Conservation (phyloP, 257 asterid species). For the Solanum chilense region DNA sequence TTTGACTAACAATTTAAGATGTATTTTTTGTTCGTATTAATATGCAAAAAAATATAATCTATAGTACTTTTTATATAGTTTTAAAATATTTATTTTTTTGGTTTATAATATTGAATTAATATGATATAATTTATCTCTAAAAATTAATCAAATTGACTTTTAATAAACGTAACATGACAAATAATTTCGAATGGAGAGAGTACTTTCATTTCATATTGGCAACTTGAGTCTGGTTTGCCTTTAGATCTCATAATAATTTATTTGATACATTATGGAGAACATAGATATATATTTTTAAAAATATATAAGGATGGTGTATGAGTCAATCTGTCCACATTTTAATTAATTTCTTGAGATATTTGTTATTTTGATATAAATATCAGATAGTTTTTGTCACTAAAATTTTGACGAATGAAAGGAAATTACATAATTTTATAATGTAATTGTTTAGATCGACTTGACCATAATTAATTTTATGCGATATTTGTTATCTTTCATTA, state of each 20-base stretch:
- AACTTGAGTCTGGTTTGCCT: background rate
- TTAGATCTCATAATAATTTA: background rate
- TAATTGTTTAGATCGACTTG: background rate
- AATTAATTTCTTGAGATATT: background rate
- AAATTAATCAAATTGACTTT: too few relatives aligned
- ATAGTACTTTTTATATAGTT: too few relatives aligned
- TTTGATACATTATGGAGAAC: background rate
- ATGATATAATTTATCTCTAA: too few relatives aligned
- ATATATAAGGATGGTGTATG: background rate
- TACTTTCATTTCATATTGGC: background rate
- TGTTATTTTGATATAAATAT: background rate
- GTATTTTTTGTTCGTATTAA: too few relatives aligned
- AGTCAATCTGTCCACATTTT: fast-evolving
- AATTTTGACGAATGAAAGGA: background rate
- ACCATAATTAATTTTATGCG: background rate
- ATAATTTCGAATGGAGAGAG: too few relatives aligned
- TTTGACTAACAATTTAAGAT: too few relatives aligned
- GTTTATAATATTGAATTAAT: too few relatives aligned
- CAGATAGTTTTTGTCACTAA: background rate
- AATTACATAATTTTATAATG: background rate
- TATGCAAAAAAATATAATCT: too few relatives aligned
- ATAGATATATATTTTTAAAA: too few relatives aligned
- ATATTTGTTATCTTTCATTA: background rate
- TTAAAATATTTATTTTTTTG: too few relatives aligned
- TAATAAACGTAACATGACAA: fast-evolving